Evolutionary conservation across 495 filamentous ascomycete genomes (phyloP).

Genomic region (Aspergillus mulundensis): DNA sequence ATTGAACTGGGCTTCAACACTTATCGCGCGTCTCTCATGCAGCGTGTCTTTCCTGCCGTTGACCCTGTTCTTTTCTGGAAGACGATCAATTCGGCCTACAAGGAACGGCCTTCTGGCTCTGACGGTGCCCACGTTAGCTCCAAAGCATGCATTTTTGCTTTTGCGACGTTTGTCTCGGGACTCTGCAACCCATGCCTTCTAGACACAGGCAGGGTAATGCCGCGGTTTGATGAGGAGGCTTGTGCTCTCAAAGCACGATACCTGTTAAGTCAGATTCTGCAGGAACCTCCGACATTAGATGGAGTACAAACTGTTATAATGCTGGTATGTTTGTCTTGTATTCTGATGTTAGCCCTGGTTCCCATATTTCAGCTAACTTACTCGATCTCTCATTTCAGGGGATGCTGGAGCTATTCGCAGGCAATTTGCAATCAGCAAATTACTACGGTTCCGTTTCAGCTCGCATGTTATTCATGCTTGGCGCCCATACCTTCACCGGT

Average conservation of each 20-base stretch:
- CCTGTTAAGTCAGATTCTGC: slow-evolving; percentile 37
- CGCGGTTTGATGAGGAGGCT: slow-evolving; percentile 32
- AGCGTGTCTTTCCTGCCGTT: slow-evolving; percentile 41
- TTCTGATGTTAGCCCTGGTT: no score
- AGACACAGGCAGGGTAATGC: neutral
- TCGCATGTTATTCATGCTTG: slow-evolving; percentile 45
- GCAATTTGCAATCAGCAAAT: slow-evolving; percentile 42
- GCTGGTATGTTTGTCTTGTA: slow-evolving; percentile 31
- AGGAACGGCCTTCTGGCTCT: slow-evolving; percentile 12
- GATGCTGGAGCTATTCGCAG: slow-evolving; percentile 40
- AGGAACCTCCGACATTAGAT: slow-evolving; percentile 37
- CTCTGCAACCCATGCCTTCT: slow-evolving; percentile 18
- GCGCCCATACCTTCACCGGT: slow-evolving; percentile 31
- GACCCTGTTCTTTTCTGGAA: slow-evolving; percentile 37
- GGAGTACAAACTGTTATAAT: slow-evolving; percentile 42
- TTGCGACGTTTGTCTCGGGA: slow-evolving; percentile 36
- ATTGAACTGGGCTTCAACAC: slow-evolving; percentile 23
- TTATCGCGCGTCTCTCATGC: slow-evolving; percentile 29
- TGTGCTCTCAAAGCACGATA: slow-evolving; percentile 35
- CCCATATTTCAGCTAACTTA: neutral
- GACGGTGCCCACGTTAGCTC: slow-evolving; percentile 22
- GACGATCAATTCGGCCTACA: slow-evolving; percentile 41
- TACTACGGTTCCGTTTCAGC: slow-evolving; percentile 40
- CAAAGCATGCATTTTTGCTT: slow-evolving; percentile 44
- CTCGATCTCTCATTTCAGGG: slow-evolving; percentile 22